Percentiles rank a stretch among this genome's conserved stretches.
phyloP scores from a whole-genome alignment of 352 stramenopile species.

The Phytophthora citricola region DNA sequence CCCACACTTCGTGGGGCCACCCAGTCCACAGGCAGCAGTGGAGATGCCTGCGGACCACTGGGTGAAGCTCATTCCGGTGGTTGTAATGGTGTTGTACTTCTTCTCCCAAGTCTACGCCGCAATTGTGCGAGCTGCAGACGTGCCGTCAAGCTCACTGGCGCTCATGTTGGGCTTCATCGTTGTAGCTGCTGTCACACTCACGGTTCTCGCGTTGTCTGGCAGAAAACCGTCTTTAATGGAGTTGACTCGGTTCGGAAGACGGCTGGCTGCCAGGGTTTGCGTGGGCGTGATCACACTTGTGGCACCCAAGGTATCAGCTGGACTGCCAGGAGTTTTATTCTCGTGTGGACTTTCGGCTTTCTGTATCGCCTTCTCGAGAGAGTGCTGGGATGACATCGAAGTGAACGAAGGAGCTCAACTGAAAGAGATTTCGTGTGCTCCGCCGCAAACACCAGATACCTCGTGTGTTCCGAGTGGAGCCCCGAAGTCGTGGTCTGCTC shows the following conservation, averaged over 20 bases:
- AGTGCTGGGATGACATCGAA: conserved; percentile 83
- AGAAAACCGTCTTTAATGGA: conserved; percentile 46
- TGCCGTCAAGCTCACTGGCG: conserved; percentile 46
- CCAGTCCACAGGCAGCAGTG: conserved; percentile 39
- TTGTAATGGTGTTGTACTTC: conserved; percentile 74
- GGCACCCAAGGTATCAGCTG: conserved; percentile 52
- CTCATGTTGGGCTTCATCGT: conserved; percentile 56
- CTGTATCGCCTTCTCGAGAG: conserved; percentile 66
- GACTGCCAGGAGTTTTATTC: conserved; percentile 54
- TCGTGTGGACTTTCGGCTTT: conserved; percentile 71
- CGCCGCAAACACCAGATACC: not conserved
- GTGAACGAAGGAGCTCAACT: conserved; percentile 29
- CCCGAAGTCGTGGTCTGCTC: conserved; percentile 26
- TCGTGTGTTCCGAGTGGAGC: not conserved
- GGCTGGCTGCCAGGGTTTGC: conserved; percentile 46
- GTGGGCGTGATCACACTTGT: conserved; percentile 55
- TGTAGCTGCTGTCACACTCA: conserved; percentile 54
- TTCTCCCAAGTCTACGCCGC: conserved; percentile 59
- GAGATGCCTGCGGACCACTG: conserved; percentile 74
- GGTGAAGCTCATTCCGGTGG: conserved; percentile 75
- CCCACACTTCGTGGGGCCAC: conserved; percentile 22
- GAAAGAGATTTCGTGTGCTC: conserved; percentile 20
- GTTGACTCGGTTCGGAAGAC: conserved; percentile 35
- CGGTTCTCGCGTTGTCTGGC: conserved; percentile 56
- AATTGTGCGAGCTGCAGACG: conserved; percentile 48